Evolutionary conservation across 1,284 basidiomycete genomes (phyloP).

Genomic region (Volvariella surrecta): DNA sequence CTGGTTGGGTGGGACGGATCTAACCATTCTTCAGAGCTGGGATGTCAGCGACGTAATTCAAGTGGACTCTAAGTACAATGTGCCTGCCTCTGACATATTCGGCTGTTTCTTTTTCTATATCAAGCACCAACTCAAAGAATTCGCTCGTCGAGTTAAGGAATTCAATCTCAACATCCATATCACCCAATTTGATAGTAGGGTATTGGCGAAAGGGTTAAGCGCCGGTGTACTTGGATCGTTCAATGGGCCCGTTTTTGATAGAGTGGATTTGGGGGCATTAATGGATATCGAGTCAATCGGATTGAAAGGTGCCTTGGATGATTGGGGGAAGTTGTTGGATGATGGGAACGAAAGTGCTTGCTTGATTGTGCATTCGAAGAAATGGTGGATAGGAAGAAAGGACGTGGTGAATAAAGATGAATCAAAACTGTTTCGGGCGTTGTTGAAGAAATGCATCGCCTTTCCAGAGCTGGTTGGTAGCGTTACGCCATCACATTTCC

Average conservation of each 20-base stretch:
- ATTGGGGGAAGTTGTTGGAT: conserved; percentile 31
- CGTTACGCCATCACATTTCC: too few relatives aligned
- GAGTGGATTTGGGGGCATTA: conserved; percentile 28
- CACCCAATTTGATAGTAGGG: conserved; percentile 30
- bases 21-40: conserved; percentile 31
- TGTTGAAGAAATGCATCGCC: conserved; percentile 1
- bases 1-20: conserved; percentile 22
- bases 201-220: conserved; percentile 17
- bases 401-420: not conserved
- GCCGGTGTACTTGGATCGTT: conserved; percentile 29
- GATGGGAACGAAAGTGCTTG: conserved; percentile 22
- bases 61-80: conserved; percentile 22
- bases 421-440: not conserved
- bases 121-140: conserved; percentile 30
- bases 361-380: conserved; percentile 28
- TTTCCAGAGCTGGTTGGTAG: not conserved
- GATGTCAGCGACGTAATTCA: conserved; percentile 21
- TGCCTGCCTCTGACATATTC: conserved; percentile 28
- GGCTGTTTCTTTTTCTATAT: conserved; percentile 37
- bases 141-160: conserved; percentile 27
- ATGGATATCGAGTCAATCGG: conserved; percentile 14
- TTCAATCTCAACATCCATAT: conserved; percentile 30
- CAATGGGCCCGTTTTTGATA: conserved; percentile 27
- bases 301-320: conserved; percentile 16
- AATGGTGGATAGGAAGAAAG: conserved; percentile 18